A percentile compares a stretch with the other conserved stretches of the same genome.
Evolutionary conservation across 140 eudicot species (phyloP).

Genomic region (Senecio squalidus): DNA sequence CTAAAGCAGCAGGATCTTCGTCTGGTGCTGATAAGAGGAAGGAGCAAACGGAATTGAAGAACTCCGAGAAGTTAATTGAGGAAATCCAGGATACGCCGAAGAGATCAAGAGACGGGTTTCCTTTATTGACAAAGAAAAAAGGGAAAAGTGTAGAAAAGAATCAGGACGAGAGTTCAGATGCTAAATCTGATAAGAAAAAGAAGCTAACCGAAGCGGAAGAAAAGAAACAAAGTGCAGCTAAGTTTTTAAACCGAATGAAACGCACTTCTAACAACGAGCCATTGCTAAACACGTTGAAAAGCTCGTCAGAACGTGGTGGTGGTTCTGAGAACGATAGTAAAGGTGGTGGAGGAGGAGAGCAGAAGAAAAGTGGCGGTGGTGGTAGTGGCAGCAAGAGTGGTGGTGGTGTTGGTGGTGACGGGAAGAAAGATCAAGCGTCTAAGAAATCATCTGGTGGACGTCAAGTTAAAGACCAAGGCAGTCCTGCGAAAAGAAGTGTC

Average conservation of each 20-base stretch:
- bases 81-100: slow-evolving; percentile 35
- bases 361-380: slow-evolving; percentile 28
- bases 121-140: slow-evolving; percentile 34
- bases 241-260: slow-evolving; percentile 51
- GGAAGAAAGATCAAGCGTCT: slow-evolving; percentile 33
- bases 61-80: slow-evolving; percentile 18
- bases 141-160: slow-evolving; percentile 30
- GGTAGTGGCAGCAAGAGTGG: slow-evolving; percentile 14
- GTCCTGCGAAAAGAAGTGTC: slow-evolving; percentile 46
- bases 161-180: slow-evolving; percentile 25
- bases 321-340: slow-evolving; percentile 25
- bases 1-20: slow-evolving; percentile 42
- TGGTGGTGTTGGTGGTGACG: slow-evolving; percentile 23
- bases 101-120: slow-evolving; percentile 37
- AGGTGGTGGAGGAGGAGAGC: slow-evolving; percentile 32
- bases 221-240: slow-evolving; percentile 55
- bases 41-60: slow-evolving; percentile 30
- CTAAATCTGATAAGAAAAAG: slow-evolving; percentile 38
- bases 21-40: slow-evolving; percentile 35
- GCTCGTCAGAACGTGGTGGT: slow-evolving; percentile 29
- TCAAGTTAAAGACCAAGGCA: slow-evolving; percentile 43
- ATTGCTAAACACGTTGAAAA: slow-evolving; percentile 32
- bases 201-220: slow-evolving; percentile 31
- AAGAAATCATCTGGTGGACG: slow-evolving; percentile 30
- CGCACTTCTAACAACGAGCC: slow-evolving; percentile 38